Base-by-base conservation (phyloP, 2,329 filamentous ascomycete species). In the Xylogone sp. region DNA sequence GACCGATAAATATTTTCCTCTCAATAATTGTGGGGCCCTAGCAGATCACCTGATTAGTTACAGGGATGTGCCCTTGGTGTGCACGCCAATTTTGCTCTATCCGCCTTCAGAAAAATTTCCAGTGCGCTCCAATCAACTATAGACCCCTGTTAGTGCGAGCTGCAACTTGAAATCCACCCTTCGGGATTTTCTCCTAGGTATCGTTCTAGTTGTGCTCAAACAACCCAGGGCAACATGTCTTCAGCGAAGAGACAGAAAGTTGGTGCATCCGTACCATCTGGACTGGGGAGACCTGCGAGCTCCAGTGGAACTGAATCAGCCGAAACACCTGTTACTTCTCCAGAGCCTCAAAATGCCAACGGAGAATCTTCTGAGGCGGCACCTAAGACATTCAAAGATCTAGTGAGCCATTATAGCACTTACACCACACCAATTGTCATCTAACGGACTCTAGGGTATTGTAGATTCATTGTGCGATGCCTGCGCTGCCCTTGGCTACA, bases 401-500 rank as follows among this genome's bases (percentile, higher is more conserved):
- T 81, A 29, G 69, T 71, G 61, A 19, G 59, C 50, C 18, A 42
- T 5, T 51, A 20, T 19, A 3, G 48, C 24, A 19, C 2, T 29
- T 18, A 16, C 19, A 19, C 29, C 9, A 48, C 20, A 42, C 22
- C 47, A 16, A 46, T 43, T 8, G 21, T n/a, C n/a, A n/a, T 18
- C 53, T 58, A 45, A 59, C 21, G 29, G 12, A 20, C 10, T 24
- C 9, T 49, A 86, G 82, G 93, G 93, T 21, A 81, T 97, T 46
- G 88, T 92, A 53, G 90, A 95, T 51, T 82, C 88, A 24, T 78
- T 99, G 49, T 95, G 90, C 71, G 92, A 97, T 67, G 90, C 93
- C 46, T 97, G 93, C 72, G 81, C 81, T 4, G 77, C 82, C 0
- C 79, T 97, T 49, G 87, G 88, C 56, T 99, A 91, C 78, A 95